phyloP scores from a whole-genome alignment of 345 rosid species.

The Rhizophora mangle region DNA sequence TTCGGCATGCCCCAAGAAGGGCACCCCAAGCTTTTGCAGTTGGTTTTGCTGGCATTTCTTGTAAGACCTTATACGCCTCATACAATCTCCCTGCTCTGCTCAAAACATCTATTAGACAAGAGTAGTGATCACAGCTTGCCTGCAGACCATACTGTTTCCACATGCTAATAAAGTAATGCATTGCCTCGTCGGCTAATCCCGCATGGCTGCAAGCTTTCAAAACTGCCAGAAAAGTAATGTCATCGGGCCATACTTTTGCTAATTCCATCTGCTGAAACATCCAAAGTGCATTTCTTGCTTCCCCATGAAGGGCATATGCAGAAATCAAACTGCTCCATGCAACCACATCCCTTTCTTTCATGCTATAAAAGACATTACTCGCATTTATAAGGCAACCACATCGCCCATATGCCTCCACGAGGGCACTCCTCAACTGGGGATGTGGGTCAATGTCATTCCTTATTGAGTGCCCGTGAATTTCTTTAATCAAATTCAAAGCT shows the following conservation, averaged over 20 bases:
- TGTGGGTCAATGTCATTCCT: conserved; percentile 45
- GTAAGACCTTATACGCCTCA: conserved; percentile 49
- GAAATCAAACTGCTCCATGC: conserved; percentile 71
- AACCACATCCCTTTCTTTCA: conserved; percentile 53
- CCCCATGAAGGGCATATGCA: conserved; percentile 60
- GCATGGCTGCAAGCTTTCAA: conserved; percentile 67
- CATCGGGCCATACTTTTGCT: conserved; percentile 50
- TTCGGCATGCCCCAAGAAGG: conserved; percentile 57
- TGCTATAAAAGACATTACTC: conserved; percentile 29
- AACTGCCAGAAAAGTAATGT: conserved; percentile 51
- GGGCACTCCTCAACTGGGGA: conserved; percentile 47
- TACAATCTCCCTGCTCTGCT: conserved; percentile 55
- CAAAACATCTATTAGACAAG: conserved; percentile 58
- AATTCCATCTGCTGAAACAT: conserved; percentile 53
- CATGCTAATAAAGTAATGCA: conserved; percentile 39
- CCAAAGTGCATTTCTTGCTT: conserved; percentile 44
- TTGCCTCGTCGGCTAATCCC: conserved; percentile 60
- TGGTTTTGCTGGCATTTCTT: conserved; percentile 46
- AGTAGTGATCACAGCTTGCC: conserved; percentile 54
- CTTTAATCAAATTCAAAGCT: conserved; percentile 39
- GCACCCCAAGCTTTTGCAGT: conserved; percentile 68
- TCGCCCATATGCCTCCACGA: conserved; percentile 59
- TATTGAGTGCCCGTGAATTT: conserved; percentile 52
- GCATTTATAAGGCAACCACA: conserved; percentile 46
- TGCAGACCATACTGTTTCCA: conserved; percentile 33